Base-by-base conservation (phyloP, 768 basidiomycete genomes). In the Agaricus blazei region DNA sequence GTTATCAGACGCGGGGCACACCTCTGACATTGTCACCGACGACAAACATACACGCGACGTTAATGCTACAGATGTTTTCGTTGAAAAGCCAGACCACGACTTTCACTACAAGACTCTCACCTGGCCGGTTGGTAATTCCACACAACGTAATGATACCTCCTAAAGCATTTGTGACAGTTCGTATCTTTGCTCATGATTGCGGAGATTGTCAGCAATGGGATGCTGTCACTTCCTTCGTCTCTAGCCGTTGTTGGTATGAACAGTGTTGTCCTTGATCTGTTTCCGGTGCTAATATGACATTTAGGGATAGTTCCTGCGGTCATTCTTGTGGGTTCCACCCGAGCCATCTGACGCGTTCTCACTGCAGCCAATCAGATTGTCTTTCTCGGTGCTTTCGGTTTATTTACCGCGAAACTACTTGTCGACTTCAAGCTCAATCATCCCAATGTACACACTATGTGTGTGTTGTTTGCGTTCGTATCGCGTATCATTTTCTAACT, bases 351-450 rank as follows among this genome's bases (percentile, higher is more conserved):
- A 12, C 44, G 11, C 44, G 9, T 12, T 5, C 24, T 45, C 3
- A 15, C 38, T 23, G 24, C 9, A 41, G 2, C 9, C 11, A 31
- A 31, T 11, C 38, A 64, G 63, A 80, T 80, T n/a, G 64, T 78
- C 15, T 81, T 82, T 57, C 68, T 82, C 19, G 80, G 79, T 4
- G 58, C 71, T 3, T 82, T 81, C 59, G 80, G 72, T 2, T 60
- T 80, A 9, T 81, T 72, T 53, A 82, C 76, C 6, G 76, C 79
- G 6, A 80, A 81, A 56, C 64, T 82, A 3, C 67, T 82, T 48
- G 70, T 83, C 51, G 76, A 81, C 66, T 82, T 82, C 70, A 81
- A 81, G 63, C 60, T 82, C 29, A 80, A 79, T 54, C 80, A 82
- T 61, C 79, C 77, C 0, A 67, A 72, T 27, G 79, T 81, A 5